Conservation (phyloP, 768 basidiomycete species). For the Xerocomus potaroensis region DNA sequence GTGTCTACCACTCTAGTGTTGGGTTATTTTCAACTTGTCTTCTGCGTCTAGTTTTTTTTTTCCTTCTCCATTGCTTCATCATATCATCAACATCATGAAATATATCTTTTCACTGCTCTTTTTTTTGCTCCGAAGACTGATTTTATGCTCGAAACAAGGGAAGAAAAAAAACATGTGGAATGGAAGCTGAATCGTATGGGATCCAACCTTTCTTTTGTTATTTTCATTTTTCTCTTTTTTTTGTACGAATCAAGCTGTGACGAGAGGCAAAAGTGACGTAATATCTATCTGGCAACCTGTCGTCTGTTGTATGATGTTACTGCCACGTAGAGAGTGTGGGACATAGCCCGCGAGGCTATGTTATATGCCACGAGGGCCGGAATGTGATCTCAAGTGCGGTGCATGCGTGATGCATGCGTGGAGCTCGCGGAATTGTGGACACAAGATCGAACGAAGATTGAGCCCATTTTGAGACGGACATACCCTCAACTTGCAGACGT, state of each 20-base stretch:
- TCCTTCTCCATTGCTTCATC: conserved; percentile 7
- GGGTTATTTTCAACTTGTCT: conserved; percentile 1
- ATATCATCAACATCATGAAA: background rate
- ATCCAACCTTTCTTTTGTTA: background rate
- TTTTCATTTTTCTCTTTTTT: background rate
- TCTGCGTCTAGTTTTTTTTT: conserved; percentile 6
- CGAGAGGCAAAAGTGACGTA: conserved; percentile 2
- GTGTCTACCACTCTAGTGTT: conserved; percentile 6
- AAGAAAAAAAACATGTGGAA: conserved; percentile 13
- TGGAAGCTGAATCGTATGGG: conserved; percentile 13
- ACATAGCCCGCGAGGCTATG: too few relatives aligned
- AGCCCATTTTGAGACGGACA: too few relatives aligned
- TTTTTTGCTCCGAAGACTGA: conserved; percentile 1
- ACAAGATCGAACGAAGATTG: too few relatives aligned
- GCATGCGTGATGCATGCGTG: too few relatives aligned
- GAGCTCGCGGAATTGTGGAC: too few relatives aligned
- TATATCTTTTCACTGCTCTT: background rate
- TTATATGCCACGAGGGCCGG: too few relatives aligned
- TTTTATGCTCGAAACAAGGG: conserved; percentile 13
- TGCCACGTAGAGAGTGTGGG: background rate
- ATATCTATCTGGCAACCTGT: conserved; percentile 10
- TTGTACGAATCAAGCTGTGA: conserved; percentile 10
- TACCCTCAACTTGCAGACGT: too few relatives aligned
- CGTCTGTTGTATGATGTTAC: background rate
- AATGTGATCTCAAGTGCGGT: too few relatives aligned